Percentiles rank a stretch among this genome's conserved stretches.
Evolutionary conservation across 768 basidiomycete species (phyloP).

Genomic region (Serendipita indica): DNA sequence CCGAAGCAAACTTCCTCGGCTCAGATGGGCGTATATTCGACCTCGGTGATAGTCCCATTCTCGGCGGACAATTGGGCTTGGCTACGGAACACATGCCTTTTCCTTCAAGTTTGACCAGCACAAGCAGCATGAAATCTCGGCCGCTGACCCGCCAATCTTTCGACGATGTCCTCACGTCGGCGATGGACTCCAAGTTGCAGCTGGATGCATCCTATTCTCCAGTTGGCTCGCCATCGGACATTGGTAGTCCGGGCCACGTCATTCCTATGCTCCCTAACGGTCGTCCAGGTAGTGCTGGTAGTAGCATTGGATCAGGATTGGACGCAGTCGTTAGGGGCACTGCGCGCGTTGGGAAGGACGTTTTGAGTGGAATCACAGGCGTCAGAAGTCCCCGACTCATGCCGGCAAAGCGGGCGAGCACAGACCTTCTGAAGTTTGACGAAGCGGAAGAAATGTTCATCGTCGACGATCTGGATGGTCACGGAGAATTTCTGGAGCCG

Average conservation of each 20-base stretch:
- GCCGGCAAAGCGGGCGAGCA: slow-evolving; percentile 13
- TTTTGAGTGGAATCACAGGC: slow-evolving; percentile 18
- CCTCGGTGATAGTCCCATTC: slow-evolving; percentile 5
- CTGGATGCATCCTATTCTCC: slow-evolving; percentile 23
- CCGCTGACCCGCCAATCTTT: slow-evolving; percentile 31
- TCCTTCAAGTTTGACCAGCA: slow-evolving; percentile 28
- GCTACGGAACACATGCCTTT: background rate
- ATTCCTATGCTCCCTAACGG: slow-evolving; percentile 80
- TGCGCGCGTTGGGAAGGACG: slow-evolving; percentile 15
- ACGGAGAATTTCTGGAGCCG: background rate
- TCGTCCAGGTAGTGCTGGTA: slow-evolving; percentile 11
- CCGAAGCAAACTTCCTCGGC: slow-evolving; percentile 26
- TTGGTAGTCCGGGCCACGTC: slow-evolving; percentile 18
- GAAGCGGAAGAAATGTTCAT: slow-evolving; percentile 13
- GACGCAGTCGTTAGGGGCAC: slow-evolving; percentile 12
- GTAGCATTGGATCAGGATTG: slow-evolving; percentile 16
- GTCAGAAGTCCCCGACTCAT: slow-evolving; percentile 18
- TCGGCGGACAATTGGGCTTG: background rate
- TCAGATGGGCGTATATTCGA: slow-evolving; percentile 31
- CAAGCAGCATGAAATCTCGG: slow-evolving; percentile 23
- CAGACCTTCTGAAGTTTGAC: slow-evolving; percentile 6
- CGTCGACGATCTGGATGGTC: slow-evolving; percentile 1
- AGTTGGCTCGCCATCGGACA: slow-evolving; percentile 12
- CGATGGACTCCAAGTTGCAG: slow-evolving; percentile 52
- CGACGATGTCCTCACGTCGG: slow-evolving; percentile 64